phyloP scores from a whole-genome alignment of 1,284 basidiomycete genomes.

The Phlebopus sp. region DNA sequence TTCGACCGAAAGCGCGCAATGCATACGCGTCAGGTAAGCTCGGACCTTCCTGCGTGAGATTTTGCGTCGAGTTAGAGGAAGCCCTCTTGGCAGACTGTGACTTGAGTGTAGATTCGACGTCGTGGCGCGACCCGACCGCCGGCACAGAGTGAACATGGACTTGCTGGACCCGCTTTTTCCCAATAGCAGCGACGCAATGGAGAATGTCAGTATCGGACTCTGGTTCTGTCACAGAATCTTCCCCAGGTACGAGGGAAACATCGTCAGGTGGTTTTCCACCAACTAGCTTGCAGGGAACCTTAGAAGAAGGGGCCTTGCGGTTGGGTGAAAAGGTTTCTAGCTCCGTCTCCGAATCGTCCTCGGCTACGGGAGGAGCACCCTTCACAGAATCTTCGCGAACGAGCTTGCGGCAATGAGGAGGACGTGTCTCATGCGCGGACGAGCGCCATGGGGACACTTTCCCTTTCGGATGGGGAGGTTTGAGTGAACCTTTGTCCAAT shows the following conservation, averaged over 20 bases:
- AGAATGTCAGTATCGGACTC: constrained; percentile 33
- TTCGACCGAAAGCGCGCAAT: background rate
- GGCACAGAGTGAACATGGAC: constrained; percentile 1
- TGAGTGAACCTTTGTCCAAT: background rate
- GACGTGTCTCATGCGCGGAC: constrained; percentile 4
- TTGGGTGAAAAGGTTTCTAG: constrained; percentile 26
- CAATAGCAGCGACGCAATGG: constrained; percentile 26
- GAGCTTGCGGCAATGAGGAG: background rate
- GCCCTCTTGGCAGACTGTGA: constrained; percentile 8
- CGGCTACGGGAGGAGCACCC: constrained; percentile 5
- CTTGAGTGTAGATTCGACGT: constrained; percentile 25
- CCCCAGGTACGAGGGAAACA: constrained; percentile 10
- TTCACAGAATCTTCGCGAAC: constrained; percentile 6
- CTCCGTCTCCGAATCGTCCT: constrained; percentile 32
- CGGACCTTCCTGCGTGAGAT: constrained; percentile 5
- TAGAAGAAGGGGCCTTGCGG: background rate
- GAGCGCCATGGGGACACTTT: constrained; percentile 1
- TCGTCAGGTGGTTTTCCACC: background rate
- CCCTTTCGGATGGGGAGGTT: background rate
- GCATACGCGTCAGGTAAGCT: background rate
- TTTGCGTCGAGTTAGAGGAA: constrained; percentile 3
- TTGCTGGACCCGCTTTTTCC: constrained; percentile 7
- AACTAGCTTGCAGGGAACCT: background rate
- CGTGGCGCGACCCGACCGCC: constrained; percentile 21
- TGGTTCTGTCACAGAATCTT: constrained; percentile 32